phyloP scores from a whole-genome alignment of 495 filamentous ascomycete species.

The Entonaema liquescens region DNA sequence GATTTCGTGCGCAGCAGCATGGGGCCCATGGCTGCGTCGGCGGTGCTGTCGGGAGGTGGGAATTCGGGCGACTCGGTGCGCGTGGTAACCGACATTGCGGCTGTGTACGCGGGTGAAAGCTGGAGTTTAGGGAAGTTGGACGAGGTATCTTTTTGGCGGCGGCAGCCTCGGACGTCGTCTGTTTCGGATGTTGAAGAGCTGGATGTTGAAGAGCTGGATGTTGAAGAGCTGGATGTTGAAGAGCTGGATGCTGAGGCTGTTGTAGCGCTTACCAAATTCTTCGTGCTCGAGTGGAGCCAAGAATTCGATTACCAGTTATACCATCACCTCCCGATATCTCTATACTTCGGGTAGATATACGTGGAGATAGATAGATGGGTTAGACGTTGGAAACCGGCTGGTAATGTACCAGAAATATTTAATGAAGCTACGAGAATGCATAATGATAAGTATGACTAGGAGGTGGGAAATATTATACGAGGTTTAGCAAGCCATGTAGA shows the following conservation, averaged over 20 bases:
- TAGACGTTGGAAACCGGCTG: not conserved
- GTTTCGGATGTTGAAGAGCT: too few species aligned
- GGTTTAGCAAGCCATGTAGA: not conserved
- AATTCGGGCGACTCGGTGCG: slow-evolving; percentile 49
- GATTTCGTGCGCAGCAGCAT: slow-evolving; percentile 43
- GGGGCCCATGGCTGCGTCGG: slow-evolving; percentile 40
- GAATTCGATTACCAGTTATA: slow-evolving; percentile 54
- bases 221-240: slow-evolving; percentile 23
- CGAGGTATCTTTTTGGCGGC: slow-evolving; percentile 35
- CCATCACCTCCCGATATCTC: slow-evolving; percentile 46
- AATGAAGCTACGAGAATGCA: not conserved
- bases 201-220: too few species aligned
- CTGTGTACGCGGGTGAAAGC: slow-evolving; percentile 10
- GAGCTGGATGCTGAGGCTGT: slow-evolving; percentile 30
- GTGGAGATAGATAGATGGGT: not conserved
- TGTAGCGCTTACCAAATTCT: slow-evolving; percentile 49
- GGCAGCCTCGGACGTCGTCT: too few species aligned
- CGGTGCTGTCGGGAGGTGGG: slow-evolving; percentile 43
- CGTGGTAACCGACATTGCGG: slow-evolving; percentile 40
- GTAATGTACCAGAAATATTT: not conserved
- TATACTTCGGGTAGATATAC: slow-evolving; percentile 38
- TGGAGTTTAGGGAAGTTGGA: slow-evolving; percentile 27
- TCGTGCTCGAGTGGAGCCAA: slow-evolving; percentile 52
- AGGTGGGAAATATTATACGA: not conserved
- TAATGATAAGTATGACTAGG: not conserved